A percentile compares a stretch with the other conserved stretches of the same genome.
Conservation (phyloP, 2,329 filamentous ascomycete genomes). For the Xylariaceae sp. region DNA sequence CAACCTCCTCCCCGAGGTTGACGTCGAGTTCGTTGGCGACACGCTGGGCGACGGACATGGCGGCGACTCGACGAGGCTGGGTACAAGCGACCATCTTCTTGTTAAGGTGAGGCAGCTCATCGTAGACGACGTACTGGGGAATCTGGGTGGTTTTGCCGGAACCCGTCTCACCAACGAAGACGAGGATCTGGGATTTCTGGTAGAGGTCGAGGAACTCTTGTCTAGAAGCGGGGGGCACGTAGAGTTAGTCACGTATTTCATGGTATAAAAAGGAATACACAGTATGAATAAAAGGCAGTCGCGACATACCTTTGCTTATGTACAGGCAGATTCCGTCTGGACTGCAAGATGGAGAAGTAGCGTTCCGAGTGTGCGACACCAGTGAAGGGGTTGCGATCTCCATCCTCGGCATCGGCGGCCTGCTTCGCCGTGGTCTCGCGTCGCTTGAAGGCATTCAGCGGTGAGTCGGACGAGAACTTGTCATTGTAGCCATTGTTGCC, state of each 20-base stretch:
- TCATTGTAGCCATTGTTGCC: slow-evolving; percentile 36
- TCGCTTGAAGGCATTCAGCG: slow-evolving; percentile 66
- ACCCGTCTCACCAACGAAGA: slow-evolving; percentile 98
- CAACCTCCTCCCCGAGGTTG: slow-evolving; percentile 86
- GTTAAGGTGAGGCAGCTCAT: slow-evolving; percentile 84
- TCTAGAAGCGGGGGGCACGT: slow-evolving; percentile 39
- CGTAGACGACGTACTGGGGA: slow-evolving; percentile 95
- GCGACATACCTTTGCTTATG: slow-evolving; percentile 74
- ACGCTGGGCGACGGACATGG: slow-evolving; percentile 98
- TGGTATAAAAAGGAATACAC: background rate
- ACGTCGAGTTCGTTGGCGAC: slow-evolving; percentile 97
- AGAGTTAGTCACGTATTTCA: slow-evolving; percentile 5
- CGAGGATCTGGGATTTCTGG: slow-evolving; percentile 90
- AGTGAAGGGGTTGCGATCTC: slow-evolving; percentile 82
- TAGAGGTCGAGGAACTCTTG: slow-evolving; percentile 93
- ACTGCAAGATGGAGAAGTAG: slow-evolving; percentile 88
- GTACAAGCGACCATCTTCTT: slow-evolving; percentile 95
- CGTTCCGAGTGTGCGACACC: slow-evolving; percentile 70
- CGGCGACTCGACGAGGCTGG: slow-evolving; percentile 93
- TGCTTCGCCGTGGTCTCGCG: slow-evolving; percentile 77
- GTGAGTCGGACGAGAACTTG: slow-evolving; percentile 37
- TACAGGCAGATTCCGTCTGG: slow-evolving; percentile 81
- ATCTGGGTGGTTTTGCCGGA: slow-evolving; percentile 99
- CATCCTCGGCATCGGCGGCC: slow-evolving; percentile 73
- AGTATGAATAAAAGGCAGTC: background rate